Evolutionary conservation across 495 filamentous ascomycete species (phyloP), one percentile per base, ranked within the genome.

Genomic region (Oidiodendron maius): DNA sequence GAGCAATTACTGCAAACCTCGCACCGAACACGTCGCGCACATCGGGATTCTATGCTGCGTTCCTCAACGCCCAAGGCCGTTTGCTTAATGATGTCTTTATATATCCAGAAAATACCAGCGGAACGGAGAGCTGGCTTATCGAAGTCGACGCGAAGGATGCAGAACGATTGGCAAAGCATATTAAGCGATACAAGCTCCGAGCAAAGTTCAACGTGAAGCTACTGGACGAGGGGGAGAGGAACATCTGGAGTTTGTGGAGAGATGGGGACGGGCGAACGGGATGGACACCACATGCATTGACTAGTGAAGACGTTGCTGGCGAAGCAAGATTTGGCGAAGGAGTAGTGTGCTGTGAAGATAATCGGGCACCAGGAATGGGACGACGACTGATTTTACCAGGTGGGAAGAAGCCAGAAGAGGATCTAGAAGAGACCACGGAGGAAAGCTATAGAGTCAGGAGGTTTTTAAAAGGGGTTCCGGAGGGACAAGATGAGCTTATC

Each of bases 21-120:
- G 70, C 51, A 52, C 63, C 56, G 59, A 58, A 51, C 47, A 58
- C 52, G 0, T 20, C 60, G 50, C 22, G 64, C 61, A 40, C 66
- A 41, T 9, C 64, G 49, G 80, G 80, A 13, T 79, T 80, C 61
- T 96, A 94, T 67, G 70, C 78, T 18, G 86, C 81, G 1, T 96
- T 98, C 59, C 76, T 98, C 11, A 95, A 82, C 55, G 88, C 89
- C 16, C 78, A 83, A 53, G 91, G 93, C 36, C 76, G 88, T 34
- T 71, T 96, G 9, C 70, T 96, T 21, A 78, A 90, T 65, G 93
- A 98, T 64, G 86, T 87, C 21, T 95, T 96, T 68, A 71, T 98
- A 23, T 96, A 93, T 70, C 82, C 81, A 3, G 62, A 75, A 36
- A 2, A 5, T 3, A 21, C 12, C 5, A 18, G 10, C 6, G 20